These are phyloP conservation scores for Fistulifera pelliculosa DNA, from an alignment of 108 stramenopile species.

Conservation along the genomic window DNA sequence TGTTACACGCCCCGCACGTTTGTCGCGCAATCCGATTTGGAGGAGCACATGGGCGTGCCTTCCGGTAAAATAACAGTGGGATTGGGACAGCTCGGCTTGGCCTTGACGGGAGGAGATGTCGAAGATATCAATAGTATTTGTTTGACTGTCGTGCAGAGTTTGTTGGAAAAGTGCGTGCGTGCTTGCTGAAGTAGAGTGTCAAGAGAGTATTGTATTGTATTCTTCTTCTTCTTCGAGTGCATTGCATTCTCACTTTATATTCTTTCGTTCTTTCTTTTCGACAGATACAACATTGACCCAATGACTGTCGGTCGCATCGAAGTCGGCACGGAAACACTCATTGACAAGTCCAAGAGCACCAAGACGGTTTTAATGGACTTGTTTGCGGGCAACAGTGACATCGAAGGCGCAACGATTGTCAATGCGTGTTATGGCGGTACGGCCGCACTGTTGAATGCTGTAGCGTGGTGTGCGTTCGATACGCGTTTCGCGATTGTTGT, in stretches of 20 bases:
- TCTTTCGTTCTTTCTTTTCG: background rate
- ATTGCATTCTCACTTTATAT: too few relatives aligned
- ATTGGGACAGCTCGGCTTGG: conserved; percentile 92
- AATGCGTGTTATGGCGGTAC: conserved; percentile 99
- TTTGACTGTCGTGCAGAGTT: conserved; percentile 84
- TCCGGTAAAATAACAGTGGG: conserved; percentile 91
- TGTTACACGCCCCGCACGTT: conserved; percentile 93
- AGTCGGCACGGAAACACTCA: conserved; percentile 94
- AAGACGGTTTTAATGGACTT: conserved; percentile 94
- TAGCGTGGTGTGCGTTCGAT: conserved; percentile 73
- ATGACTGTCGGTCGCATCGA: conserved; percentile 76
- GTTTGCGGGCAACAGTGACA: conserved; percentile 83
- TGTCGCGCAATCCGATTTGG: conserved; percentile 82
- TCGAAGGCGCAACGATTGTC: conserved; percentile 92
- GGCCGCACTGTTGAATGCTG: conserved; percentile 90
- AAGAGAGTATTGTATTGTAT: too few relatives aligned
- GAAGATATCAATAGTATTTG: conserved; percentile 93
- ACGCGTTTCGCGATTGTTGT: conserved; percentile 96
- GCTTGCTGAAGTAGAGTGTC: too few relatives aligned
- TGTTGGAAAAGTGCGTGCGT: conserved; percentile 82
- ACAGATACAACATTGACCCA: conserved; percentile 79
- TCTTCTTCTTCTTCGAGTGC: too few relatives aligned
- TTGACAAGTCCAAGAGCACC: conserved; percentile 95
- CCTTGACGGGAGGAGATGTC: conserved; percentile 82
- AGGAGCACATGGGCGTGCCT: conserved; percentile 81